A percentile compares a stretch with the other conserved stretches of the same genome.
These are phyloP conservation scores for Galeopsis tetrahit DNA, from an alignment of 257 asterid genomes.

Conservation along the genomic window DNA sequence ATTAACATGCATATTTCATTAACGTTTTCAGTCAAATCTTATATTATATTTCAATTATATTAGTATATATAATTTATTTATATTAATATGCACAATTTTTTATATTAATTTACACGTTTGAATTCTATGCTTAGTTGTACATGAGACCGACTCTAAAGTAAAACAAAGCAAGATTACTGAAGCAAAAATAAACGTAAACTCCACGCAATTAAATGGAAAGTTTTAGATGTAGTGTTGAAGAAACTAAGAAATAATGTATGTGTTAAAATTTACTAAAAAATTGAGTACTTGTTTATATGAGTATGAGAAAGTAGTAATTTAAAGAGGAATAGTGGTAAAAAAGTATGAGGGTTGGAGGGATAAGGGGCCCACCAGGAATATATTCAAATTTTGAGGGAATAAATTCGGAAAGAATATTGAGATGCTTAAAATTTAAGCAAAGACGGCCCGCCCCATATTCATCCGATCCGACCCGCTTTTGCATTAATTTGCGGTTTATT, in stretches of 20 bases:
- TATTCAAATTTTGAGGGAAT: conserved; percentile 59
- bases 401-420: conserved; percentile 61
- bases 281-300: background rate
- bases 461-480: conserved; percentile 45
- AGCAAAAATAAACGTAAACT: background rate
- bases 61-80: too few relatives aligned
- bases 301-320: conserved; percentile 22
- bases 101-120: too few relatives aligned
- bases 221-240: background rate
- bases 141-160: too few relatives aligned
- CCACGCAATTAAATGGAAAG: background rate
- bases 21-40: too few relatives aligned
- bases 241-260: background rate
- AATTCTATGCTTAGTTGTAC: too few relatives aligned
- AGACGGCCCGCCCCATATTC: conserved; percentile 32
- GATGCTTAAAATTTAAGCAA: conserved; percentile 83
- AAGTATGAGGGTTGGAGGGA: conserved; percentile 27
- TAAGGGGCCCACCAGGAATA: conserved; percentile 64
- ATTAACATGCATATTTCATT: too few relatives aligned
- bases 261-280: background rate
- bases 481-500: conserved; percentile 41
- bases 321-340: conserved; percentile 32
- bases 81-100: too few relatives aligned
- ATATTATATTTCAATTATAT: too few relatives aligned
- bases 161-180: background rate